Base-by-base conservation (phyloP, 2,329 filamentous ascomycete genomes). In the Phyllosticta citribraziliensis region DNA sequence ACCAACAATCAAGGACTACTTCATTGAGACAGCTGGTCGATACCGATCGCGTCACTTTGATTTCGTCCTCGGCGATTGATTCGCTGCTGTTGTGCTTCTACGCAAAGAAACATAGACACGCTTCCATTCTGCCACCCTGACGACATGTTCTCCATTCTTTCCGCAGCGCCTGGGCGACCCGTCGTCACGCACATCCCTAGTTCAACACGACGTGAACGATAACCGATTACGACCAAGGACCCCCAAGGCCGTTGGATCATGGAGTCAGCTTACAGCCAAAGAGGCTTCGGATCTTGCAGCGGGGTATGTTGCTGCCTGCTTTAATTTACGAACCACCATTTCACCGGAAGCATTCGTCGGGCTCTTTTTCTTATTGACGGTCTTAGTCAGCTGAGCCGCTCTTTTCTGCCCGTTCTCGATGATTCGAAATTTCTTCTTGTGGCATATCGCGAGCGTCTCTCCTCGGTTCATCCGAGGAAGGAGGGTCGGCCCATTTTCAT, bases 1-100 rank as follows among this genome's bases (percentile, higher is more conserved):
- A 64, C 69, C 20, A 72, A 70, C 63, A 73, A 74, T 63, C 72
- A 73, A 62, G 68, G 70, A 53, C 66, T 73, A 25, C 69, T 74
- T 63, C 72, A 74, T 52, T 61, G 50, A 60, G 58, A 54, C 53
- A 11, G 4, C 9, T 17, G 33, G 11, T 17, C 10, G 33, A 1
- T 5, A 40, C 33, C 33, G 33, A 40, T 14, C 33, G 33, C 33
- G 10, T 40, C 33, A 14, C 33, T 17, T 17, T 33, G 47, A 22
- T 11, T 40, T 17, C 25, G 10, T 30, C 51, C 51, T 10, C 57
- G 20, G 30, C 51, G 20, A 10, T 52, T 59, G 5, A 40, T 40
- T 22, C 22, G 35, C 35, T 55, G 53, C 52, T 59, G 33, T 40
- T 40, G 33, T 40, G 33, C 6, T 40, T 40, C 11, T 12, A 40